phyloP scores from a whole-genome alignment of 2,329 filamentous ascomycete species.

The Ilyonectria sp. region DNA sequence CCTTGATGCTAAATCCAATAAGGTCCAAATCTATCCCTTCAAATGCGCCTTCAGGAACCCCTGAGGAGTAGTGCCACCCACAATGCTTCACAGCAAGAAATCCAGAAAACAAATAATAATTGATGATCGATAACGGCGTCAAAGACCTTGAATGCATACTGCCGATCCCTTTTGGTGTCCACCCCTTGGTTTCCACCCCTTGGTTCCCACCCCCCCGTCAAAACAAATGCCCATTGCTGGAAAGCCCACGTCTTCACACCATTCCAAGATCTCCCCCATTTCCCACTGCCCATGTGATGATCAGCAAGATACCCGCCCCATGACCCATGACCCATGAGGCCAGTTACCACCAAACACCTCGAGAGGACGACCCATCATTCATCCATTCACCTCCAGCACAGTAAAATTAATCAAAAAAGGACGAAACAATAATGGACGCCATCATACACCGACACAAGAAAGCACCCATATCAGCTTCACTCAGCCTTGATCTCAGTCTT shows the following conservation, averaged over 20 bases:
- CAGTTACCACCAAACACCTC: conserved; percentile 34
- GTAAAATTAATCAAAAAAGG: conserved; percentile 35
- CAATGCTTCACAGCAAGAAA: not conserved
- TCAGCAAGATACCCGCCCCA: conserved; percentile 10
- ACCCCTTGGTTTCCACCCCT: conserved; percentile 23
- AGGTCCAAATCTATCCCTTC: conserved; percentile 68
- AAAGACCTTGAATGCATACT: conserved; percentile 17
- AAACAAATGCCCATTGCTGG: conserved; percentile 45
- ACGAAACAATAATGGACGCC: conserved; percentile 38
- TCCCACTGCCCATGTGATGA: conserved; percentile 25
- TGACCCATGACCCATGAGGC: conserved; percentile 16
- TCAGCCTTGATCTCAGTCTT: conserved; percentile 33
- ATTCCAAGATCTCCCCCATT: conserved; percentile 14
- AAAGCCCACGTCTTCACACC: conserved; percentile 38
- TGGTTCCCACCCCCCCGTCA: conserved; percentile 15
- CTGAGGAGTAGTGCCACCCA: conserved; percentile 15
- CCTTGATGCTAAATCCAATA: conserved; percentile 10
- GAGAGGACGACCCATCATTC: conserved; percentile 33
- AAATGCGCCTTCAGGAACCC: conserved; percentile 58
- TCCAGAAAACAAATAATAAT: not conserved
- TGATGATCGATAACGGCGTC: conserved; percentile 13
- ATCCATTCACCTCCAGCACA: conserved; percentile 22
- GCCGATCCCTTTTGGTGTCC: conserved; percentile 23
- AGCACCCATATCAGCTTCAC: not conserved
- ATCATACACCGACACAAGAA: conserved; percentile 35